Percentiles rank a stretch among this genome's conserved stretches.
Conservation (phyloP, 1,284 basidiomycete species). For the Leucoagaricus sp. region DNA sequence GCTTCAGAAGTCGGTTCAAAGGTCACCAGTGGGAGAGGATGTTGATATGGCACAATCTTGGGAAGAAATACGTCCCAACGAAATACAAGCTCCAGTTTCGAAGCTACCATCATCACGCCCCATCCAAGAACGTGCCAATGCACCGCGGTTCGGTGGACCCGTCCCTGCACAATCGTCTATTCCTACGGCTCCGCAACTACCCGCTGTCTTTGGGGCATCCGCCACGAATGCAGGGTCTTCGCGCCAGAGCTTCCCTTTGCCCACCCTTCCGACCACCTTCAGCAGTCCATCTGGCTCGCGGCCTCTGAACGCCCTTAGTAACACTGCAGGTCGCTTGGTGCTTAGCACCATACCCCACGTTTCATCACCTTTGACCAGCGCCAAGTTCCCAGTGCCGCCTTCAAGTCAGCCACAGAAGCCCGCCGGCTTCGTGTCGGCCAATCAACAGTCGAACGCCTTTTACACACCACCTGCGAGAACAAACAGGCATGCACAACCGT, state of each 20-base stretch:
- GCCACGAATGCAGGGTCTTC: constrained; percentile 14
- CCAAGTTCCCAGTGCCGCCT: constrained; percentile 24
- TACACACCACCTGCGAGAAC: constrained; percentile 47
- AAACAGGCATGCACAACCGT: constrained; percentile 1
- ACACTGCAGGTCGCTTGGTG: constrained; percentile 25
- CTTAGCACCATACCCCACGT: constrained; percentile 21
- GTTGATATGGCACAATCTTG: constrained; percentile 36
- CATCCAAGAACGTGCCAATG: constrained; percentile 22
- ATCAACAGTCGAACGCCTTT: constrained; percentile 58
- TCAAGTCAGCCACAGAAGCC: constrained; percentile 18
- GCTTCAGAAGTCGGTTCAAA: constrained; percentile 15
- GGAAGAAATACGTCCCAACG: constrained; percentile 36
- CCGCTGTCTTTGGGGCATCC: constrained; percentile 12
- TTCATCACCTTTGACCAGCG: constrained; percentile 30
- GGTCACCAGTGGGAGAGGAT: constrained; percentile 21
- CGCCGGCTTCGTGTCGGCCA: constrained; percentile 51
- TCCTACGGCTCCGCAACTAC: constrained; percentile 14
- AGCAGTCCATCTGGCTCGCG: constrained; percentile 8
- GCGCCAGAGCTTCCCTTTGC: constrained; percentile 7
- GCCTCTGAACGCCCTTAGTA: constrained; percentile 24
- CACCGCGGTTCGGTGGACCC: constrained; percentile 24
- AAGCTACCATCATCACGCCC: constrained; percentile 9
- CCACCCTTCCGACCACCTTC: constrained; percentile 16
- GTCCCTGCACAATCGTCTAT: constrained; percentile 15
- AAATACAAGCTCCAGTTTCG: constrained; percentile 25